phyloP scores from a whole-genome alignment of 495 filamentous ascomycete genomes.

The Haplographium delicatum region DNA sequence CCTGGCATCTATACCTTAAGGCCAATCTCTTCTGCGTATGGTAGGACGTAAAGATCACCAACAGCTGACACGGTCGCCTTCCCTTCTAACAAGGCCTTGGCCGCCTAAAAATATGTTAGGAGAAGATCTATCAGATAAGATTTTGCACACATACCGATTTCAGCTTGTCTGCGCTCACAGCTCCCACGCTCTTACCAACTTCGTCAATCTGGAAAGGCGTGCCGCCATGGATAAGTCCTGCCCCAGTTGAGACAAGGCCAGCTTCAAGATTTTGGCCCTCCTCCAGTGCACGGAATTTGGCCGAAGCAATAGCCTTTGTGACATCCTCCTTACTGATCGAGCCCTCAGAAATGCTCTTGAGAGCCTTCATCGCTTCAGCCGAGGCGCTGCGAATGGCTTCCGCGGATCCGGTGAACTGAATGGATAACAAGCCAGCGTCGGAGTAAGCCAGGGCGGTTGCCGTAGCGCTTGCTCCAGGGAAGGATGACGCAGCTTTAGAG shows the following conservation, averaged over 20 bases:
- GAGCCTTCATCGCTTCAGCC: slow-evolving; percentile 64
- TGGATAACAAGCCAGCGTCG: slow-evolving; percentile 83
- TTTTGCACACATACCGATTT: slow-evolving; percentile 64
- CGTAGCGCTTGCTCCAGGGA: slow-evolving; percentile 57
- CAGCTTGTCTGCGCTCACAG: slow-evolving; percentile 76
- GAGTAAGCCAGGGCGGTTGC: slow-evolving; percentile 84
- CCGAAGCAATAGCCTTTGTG: slow-evolving; percentile 83
- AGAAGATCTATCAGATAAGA: neutral
- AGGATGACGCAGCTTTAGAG: slow-evolving; percentile 62
- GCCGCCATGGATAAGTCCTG: slow-evolving; percentile 63
- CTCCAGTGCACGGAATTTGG: slow-evolving; percentile 91
- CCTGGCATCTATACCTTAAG: slow-evolving; percentile 73
- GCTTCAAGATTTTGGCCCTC: slow-evolving; percentile 66
- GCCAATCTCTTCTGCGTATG: slow-evolving; percentile 89
- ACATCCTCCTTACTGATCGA: slow-evolving; percentile 75
- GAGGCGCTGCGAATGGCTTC: slow-evolving; percentile 53
- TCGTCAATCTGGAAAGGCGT: slow-evolving; percentile 85
- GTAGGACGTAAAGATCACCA: slow-evolving; percentile 82
- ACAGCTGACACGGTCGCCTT: slow-evolving; percentile 86
- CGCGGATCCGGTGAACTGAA: slow-evolving; percentile 71
- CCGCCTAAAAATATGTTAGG: slow-evolving; percentile 50
- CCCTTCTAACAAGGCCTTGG: slow-evolving; percentile 75
- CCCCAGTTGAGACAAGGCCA: slow-evolving; percentile 65
- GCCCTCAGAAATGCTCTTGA: slow-evolving; percentile 74
- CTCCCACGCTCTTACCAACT: slow-evolving; percentile 70